Evolutionary conservation across 2,329 filamentous ascomycete genomes (phyloP).

Genomic region (Penicillium sp.): DNA sequence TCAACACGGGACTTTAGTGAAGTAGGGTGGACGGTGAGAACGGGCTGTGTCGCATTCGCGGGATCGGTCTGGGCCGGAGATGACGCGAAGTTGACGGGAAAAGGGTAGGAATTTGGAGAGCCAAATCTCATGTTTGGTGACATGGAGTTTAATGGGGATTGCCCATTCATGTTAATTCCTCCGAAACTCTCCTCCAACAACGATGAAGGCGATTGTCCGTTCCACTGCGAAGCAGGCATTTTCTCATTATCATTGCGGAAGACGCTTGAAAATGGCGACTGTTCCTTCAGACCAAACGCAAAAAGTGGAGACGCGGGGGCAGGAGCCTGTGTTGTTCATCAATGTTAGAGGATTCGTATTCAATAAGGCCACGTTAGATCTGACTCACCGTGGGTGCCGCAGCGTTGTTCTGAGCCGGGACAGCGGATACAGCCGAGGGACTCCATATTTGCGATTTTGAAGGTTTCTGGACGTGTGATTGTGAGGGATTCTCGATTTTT

Average conservation of each 20-base stretch:
- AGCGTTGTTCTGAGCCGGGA: constrained; percentile 11
- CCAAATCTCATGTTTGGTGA: constrained; percentile 39
- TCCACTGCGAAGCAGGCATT: constrained; percentile 43
- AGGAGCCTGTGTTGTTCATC: constrained; percentile 22
- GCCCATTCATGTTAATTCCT: constrained; percentile 50
- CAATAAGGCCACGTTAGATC: neutral
- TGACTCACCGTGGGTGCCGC: constrained; percentile 37
- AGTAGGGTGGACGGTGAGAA: constrained; percentile 67
- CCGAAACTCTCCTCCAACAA: constrained; percentile 51
- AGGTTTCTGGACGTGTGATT: constrained; percentile 27
- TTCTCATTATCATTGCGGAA: constrained; percentile 35
- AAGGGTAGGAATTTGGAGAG: constrained; percentile 35
- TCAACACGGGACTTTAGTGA: constrained; percentile 89
- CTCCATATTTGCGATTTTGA: constrained; percentile 34
- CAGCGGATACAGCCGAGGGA: constrained; percentile 26
- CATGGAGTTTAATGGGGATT: constrained; percentile 45
- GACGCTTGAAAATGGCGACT: constrained; percentile 41
- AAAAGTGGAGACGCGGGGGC: constrained; percentile 36
- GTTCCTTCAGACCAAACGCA: constrained; percentile 40
- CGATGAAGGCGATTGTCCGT: constrained; percentile 48
- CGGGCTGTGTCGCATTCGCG: constrained; percentile 42
- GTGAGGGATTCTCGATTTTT: constrained; percentile 33
- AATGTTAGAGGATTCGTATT: constrained; percentile 9
- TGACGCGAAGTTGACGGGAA: constrained; percentile 42
- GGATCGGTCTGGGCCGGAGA: constrained; percentile 34